Evolutionary conservation across 1,139 yeast species (phyloP), one percentile per base, ranked within the genome.

Genomic region (Magnusiomyces tetraspermus): DNA sequence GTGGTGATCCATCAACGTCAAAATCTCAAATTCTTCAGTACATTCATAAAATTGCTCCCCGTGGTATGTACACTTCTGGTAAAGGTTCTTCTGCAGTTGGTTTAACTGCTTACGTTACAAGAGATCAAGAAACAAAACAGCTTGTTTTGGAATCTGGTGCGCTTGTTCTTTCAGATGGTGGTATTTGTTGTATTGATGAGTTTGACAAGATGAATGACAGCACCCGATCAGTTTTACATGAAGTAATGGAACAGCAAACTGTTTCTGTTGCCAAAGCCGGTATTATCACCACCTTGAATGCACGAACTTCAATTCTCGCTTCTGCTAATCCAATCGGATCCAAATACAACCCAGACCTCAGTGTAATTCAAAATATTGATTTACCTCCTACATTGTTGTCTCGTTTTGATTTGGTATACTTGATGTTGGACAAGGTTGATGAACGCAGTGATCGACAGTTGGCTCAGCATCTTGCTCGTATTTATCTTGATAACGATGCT

Each of bases 11-110:
- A 1, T 90, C 97, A 10, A 92, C 99, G 2, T 83, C 97, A 13
- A 92, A 92, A 67, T 92, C 98, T 1, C 99, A 92, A 69, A 73
- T 92, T 53, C 75, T 92, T 60, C 94, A 89, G 64, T 92, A 92
- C 61, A 97, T 92, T 50, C 98, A 92, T 70, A 88, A 90, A 66
- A 92, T 92, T 60, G 95, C 98, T 0, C 99, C 99, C 42, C 77
- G 98, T 66, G 98, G 98, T 61, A 88, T 94, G 43, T 92, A 90
- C 68, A 92, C 99, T 1, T 89, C 97, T 1, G 99, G 99, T 70
- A 92, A 92, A 65, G 98, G 98, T 52, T 89, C 97, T 0, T 92
- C 98, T 24, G 99, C 99, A 0, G 99, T 92, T 53, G 99, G 99
- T 74, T 76, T 92, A 65, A 92, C 99, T 0, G 98, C 99, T 0